Percentiles rank a stretch among this genome's conserved stretches.
Conservation (phyloP, 352 stramenopile species). For the Pythium diclinum region DNA sequence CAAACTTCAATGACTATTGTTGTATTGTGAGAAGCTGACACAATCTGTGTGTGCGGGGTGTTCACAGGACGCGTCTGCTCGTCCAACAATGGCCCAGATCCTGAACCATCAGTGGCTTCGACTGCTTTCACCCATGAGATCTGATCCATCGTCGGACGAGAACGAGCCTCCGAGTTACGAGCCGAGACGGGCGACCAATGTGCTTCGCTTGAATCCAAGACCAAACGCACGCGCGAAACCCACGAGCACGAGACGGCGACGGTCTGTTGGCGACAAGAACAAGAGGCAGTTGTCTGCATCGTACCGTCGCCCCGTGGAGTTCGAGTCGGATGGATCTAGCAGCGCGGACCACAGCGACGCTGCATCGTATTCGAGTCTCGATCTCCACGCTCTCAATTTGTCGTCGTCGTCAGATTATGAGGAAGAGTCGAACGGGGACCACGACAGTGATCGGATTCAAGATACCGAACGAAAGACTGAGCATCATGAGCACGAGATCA, state of each 20-base stretch:
- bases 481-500: too few species aligned
- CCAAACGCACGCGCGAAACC: background rate
- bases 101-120: conserved; percentile 56
- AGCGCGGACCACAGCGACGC: background rate
- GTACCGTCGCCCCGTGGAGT: background rate
- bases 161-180: background rate
- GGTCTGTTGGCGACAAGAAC: conserved; percentile 1
- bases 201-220: background rate
- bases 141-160: background rate
- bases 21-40: background rate
- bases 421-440: background rate
- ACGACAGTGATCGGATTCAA: background rate
- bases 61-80: conserved; percentile 35
- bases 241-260: conserved; percentile 6
- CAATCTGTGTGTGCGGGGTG: background rate
- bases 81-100: conserved; percentile 51
- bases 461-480: background rate
- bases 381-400: background rate
- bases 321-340: conserved; percentile 15
- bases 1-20: background rate
- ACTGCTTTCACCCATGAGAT: conserved; percentile 10
- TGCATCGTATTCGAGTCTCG: conserved; percentile 6
- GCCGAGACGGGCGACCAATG: background rate
- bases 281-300: background rate
- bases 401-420: conserved; percentile 1